A percentile compares a stretch with the other conserved stretches of the same genome.
Evolutionary conservation across 768 basidiomycete species (phyloP).

Genomic region (Collybia mongolica): DNA sequence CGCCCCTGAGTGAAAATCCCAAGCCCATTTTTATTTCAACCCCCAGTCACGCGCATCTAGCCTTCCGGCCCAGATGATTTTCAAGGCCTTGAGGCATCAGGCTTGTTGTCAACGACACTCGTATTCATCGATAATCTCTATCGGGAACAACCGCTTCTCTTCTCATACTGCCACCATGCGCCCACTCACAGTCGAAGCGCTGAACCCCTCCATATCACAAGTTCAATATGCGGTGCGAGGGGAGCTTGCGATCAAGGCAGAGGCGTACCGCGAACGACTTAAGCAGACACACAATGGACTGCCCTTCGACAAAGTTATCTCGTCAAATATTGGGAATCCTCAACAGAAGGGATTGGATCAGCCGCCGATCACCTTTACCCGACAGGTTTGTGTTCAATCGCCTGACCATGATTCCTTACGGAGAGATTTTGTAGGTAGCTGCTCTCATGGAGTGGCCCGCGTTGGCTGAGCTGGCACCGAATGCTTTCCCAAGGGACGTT

Average conservation of each 20-base stretch:
- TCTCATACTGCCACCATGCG: conserved; percentile 37
- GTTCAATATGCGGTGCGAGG: conserved; percentile 98
- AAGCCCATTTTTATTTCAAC: too few relatives aligned
- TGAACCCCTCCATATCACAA: conserved; percentile 83
- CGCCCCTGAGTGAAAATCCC: too few relatives aligned
- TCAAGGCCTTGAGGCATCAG: too few relatives aligned
- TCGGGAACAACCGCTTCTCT: background rate
- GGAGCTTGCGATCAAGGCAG: conserved; percentile 93
- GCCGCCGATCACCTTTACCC: conserved; percentile 84
- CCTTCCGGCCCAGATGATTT: too few relatives aligned
- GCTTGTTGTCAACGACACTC: too few relatives aligned
- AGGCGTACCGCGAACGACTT: conserved; percentile 73
- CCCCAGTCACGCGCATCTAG: too few relatives aligned
- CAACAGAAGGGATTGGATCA: conserved; percentile 96
- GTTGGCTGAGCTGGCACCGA: conserved; percentile 71
- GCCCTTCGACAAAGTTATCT: conserved; percentile 88
- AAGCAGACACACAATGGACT: conserved; percentile 55
- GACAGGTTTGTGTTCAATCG: conserved; percentile 62
- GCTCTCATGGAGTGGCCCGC: conserved; percentile 92
- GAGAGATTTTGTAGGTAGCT: conserved; percentile 58
- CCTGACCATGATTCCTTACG: background rate
- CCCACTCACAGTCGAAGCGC: conserved; percentile 61
- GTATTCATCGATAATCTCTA: background rate
- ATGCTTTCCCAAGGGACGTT: conserved; percentile 84
- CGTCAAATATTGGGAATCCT: conserved; percentile 97